Evolutionary conservation across 495 filamentous ascomycete genomes (phyloP).

Genomic region (Clohesyomyces aquaticus): DNA sequence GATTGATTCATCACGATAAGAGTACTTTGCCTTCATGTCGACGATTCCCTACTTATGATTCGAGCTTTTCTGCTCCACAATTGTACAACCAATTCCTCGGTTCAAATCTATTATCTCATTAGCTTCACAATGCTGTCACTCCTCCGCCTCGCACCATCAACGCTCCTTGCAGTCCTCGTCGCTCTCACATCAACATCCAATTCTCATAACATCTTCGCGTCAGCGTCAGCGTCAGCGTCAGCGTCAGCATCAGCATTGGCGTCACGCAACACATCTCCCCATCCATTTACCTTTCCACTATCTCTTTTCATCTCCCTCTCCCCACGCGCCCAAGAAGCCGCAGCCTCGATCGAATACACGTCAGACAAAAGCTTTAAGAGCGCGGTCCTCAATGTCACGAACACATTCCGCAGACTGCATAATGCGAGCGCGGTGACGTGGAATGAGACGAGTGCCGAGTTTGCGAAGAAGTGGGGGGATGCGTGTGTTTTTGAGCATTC

Average conservation of each 20-base stretch:
- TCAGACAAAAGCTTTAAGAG: slow-evolving; percentile 55
- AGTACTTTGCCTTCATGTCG: too few relatives aligned
- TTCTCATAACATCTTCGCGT: neutral
- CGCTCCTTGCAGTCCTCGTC: too few relatives aligned
- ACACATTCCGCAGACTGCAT: slow-evolving; percentile 67
- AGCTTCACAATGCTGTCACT: too few relatives aligned
- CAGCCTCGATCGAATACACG: slow-evolving; percentile 52
- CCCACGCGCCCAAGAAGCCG: neutral
- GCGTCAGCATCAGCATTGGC: neutral
- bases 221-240: neutral
- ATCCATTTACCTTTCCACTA: too few relatives aligned
- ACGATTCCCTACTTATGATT: too few relatives aligned
- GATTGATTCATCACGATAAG: too few relatives aligned
- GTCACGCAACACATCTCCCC: too few relatives aligned
- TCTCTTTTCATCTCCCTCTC: neutral
- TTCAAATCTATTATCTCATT: too few relatives aligned
- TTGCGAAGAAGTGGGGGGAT: slow-evolving; percentile 57
- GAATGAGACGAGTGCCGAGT: slow-evolving; percentile 65
- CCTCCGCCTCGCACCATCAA: too few relatives aligned
- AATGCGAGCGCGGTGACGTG: slow-evolving; percentile 64
- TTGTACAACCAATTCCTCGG: too few relatives aligned
- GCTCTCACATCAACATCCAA: slow-evolving; percentile 1
- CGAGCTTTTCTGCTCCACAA: too few relatives aligned
- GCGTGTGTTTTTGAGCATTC: slow-evolving; percentile 66
- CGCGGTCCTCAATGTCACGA: slow-evolving; percentile 66